Base-by-base conservation (phyloP, 306 rosid species). In the Betula pendula region DNA sequence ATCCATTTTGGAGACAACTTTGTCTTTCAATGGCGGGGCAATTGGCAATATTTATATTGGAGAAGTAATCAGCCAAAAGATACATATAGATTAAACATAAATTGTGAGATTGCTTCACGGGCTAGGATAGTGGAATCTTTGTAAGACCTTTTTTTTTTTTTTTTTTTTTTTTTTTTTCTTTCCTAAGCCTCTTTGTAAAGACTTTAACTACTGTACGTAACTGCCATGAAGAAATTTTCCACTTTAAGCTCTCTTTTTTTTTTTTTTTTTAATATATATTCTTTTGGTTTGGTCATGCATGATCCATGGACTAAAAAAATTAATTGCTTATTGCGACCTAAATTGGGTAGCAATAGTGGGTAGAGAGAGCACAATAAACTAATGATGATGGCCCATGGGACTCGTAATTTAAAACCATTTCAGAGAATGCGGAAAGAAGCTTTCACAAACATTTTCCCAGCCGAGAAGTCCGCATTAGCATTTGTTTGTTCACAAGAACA, bases 91-190 rank as follows among this genome's bases (percentile, higher is more conserved):
- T 19, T 8, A 65, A 1, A 19, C 8, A 9, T 13, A 66, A 65
- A 17, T 66, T 70, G 51, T 25, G 43, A 19, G 70, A 76, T 76
- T 75, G 47, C 84, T 80, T 77, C 29, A 58, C 38, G 25, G 75
- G 62, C 68, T 72, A 80, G 81, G 77, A 35, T 31, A 63, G 69
- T 44, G 25, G 43, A 55, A 50, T 68, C 76, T 66, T 66, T 60
- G 6, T 42, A 42, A 69, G 78, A 75, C 71, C n/a, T 45, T 24
- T 9, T 6, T 29, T 56, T 62, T 63, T 38, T 38, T 38, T 0
- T 35, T 0, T 35, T 38, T 5, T 38, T 38, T 5, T 38, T 38
- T 38, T 6, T 38, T 38, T 38, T 38, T 38, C 0, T 38, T 38
- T 6, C 42, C 1, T 6, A 6, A 38, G 42, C 42, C 42, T 68